Evolutionary conservation across 148 eudicot genomes (phyloP), one percentile per base, ranked within the genome.

Genomic region (Cornus kousa): DNA sequence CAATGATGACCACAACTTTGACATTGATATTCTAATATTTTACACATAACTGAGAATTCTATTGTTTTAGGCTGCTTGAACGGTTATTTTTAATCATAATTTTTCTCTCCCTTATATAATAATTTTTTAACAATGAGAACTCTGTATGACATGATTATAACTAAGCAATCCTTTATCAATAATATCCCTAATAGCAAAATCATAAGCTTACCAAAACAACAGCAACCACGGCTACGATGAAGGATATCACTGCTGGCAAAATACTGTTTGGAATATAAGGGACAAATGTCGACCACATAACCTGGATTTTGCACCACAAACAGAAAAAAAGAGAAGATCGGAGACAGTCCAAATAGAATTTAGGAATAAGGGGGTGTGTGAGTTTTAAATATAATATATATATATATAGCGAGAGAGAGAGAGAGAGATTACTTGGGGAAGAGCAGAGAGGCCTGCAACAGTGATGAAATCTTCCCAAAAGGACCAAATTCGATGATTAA

Each of bases 221-320:
- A 46, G 91, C 89, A 40, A 79, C 72, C 40, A 88, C 72, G 71
- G 97, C 95, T 23, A 84, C 9, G 57, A 86, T 80, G 81, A 94
- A 96, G 72, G 88, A 83, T 72, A 92, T 65, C 16, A 84, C 75
- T 46, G 97, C 99, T 17, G 98, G 99, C 82, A 96, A 89, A 77
- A 91, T 78, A 72, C 91, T 92, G 71, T 89, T 85, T 40, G 99
- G 97, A 73, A 96, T 73, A 66, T 90, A 89, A 14, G 99, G 99
- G 53, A 91, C 89, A 82, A 96, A 94, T 9, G 99, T 96, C 7
- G 98, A 94, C 99, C 98, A 96, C 93, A 96, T 94, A 75, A 96
- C 98, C 98, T 96, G 89, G 43, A 74, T 76, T 24, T 59, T 46
- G 50, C 3, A 40, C 67, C 74, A 71, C 13, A 46, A 32, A 20